Conservation (phyloP, 257 asterid species). For the Vinca minor region DNA sequence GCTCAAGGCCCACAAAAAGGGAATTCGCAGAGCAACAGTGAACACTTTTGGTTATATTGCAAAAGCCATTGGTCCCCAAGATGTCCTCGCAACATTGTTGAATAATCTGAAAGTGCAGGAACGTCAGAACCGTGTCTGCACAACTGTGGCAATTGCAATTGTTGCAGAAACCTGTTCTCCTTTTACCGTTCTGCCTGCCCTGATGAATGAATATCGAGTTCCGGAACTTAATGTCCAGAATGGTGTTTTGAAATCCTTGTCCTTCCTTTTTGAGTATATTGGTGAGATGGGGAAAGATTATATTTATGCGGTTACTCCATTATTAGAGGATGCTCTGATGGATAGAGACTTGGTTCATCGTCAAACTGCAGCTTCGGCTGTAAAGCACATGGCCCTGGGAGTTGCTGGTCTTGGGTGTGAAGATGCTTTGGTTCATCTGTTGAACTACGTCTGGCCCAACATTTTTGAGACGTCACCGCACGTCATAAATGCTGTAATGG, state of each 20-base stretch:
- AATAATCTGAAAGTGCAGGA: conserved; percentile 89
- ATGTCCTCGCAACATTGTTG: conserved; percentile 75
- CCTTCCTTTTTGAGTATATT: conserved; percentile 75
- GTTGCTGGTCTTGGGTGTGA: conserved; percentile 91
- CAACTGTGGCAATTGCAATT: conserved; percentile 94
- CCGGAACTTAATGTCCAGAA: conserved; percentile 94
- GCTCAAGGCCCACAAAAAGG: conserved; percentile 93
- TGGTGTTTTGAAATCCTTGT: conserved; percentile 76
- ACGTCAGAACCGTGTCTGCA: conserved; percentile 89
- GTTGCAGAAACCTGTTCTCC: conserved; percentile 93
- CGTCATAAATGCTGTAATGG: conserved; percentile 80
- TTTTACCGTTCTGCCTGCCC: conserved; percentile 74
- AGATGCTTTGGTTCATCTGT: conserved; percentile 67
- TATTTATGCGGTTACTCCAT: conserved; percentile 83
- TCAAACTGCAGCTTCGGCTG: conserved; percentile 91
- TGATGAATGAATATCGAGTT: conserved; percentile 86
- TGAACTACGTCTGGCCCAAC: conserved; percentile 90
- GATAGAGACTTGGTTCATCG: conserved; percentile 78
- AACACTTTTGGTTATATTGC: conserved; percentile 87
- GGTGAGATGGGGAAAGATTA: conserved; percentile 96
- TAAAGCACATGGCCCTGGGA: conserved; percentile 84
- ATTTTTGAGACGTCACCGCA: conserved; percentile 88
- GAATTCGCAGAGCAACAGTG: conserved; percentile 86
- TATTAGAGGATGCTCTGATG: conserved; percentile 92
- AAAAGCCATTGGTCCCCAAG: conserved; percentile 86